A percentile compares a stretch with the other conserved stretches of the same genome.
Conservation (phyloP, 352 stramenopile species). For the Phytophthora foliorum region DNA sequence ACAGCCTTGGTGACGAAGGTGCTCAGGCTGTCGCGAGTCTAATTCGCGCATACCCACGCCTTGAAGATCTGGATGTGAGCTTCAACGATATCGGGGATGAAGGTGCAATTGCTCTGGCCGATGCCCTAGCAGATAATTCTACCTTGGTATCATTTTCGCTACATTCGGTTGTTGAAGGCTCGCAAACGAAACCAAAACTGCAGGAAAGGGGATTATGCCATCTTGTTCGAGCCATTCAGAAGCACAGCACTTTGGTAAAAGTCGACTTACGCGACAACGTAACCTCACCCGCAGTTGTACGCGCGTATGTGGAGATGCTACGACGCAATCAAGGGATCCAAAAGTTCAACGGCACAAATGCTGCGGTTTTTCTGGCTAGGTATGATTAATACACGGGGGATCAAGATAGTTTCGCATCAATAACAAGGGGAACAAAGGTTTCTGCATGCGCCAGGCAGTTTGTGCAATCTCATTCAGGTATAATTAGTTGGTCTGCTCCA, state of each 20-base stretch:
- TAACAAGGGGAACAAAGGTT: background rate
- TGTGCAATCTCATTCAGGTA: background rate
- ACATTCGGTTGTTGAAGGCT: slow-evolving; percentile 55
- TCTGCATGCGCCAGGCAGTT: background rate
- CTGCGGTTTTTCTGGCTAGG: slow-evolving; percentile 62
- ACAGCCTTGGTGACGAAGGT: slow-evolving; percentile 67
- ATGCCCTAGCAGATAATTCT: slow-evolving; percentile 53
- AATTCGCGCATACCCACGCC: slow-evolving; percentile 37
- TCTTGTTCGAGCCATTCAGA: slow-evolving; percentile 47
- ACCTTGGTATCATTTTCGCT: slow-evolving; percentile 59
- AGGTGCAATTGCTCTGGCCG: slow-evolving; percentile 50
- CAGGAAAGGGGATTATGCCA: slow-evolving; percentile 51
- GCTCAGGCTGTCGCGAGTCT: slow-evolving; percentile 54
- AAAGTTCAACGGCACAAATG: slow-evolving; percentile 67
- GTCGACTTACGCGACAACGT: slow-evolving; percentile 68
- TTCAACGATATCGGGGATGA: slow-evolving; percentile 79
- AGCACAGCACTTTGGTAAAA: slow-evolving; percentile 45
- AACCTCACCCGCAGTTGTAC: slow-evolving; percentile 40
- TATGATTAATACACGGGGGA: slow-evolving; percentile 32
- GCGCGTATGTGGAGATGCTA: slow-evolving; percentile 51
- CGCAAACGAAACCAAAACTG: slow-evolving; percentile 41
- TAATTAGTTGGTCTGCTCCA: slow-evolving; percentile 9
- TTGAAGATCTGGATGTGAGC: slow-evolving; percentile 71
- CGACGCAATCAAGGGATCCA: slow-evolving; percentile 50
- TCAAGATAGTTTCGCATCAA: too few relatives aligned